Base-by-base conservation (phyloP, 257 asterid genomes). In the Solanum habrochaites region DNA sequence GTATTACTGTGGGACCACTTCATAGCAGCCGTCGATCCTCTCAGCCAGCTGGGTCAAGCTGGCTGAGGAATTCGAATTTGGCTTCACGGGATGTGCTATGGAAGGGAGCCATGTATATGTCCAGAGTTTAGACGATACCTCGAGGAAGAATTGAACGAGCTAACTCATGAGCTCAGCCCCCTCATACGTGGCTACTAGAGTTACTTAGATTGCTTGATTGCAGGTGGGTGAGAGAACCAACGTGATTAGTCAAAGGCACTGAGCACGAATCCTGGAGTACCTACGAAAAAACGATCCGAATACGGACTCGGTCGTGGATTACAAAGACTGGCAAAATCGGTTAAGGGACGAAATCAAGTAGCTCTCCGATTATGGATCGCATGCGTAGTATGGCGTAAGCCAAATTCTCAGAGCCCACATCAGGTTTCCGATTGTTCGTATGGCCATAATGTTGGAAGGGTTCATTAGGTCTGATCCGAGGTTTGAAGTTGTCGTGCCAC, bases 1-100 rank as follows among this genome's bases (percentile, higher is more conserved):
- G 90, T 21, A 88, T 86, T n/a, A 89, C 90, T 2, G 81, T 23
- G 91, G 91, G 83, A 89, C 91, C 69, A 89, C 90, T 23, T 89
- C 91, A 90, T 1, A 82, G n/a, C 90, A 2, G 90, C 91, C 2
- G 25, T 87, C 12, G 91, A 89, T 31, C 91, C 90, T 0, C 35
- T 89, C 14, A 64, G 67, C 23, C 83, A 58, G 14, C 88, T 89
- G 1, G 86, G 52, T 4, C 78, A 89, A 89, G 32, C 80, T 87
- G 83, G 87, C 88, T 3, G 70, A 29, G 10, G 86, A 82, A 11
- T 49, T 81, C n/a, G 25, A 74, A 35, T 89, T 5, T 89, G 91
- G 91, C 20, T 89, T 9, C 91, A 89, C 78, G 91, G 87, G 91
- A 89, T 8, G 91, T 2, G 90, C 91, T 89, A 89, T 40, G 91